Evolutionary conservation across 148 eudicot species (phyloP), one percentile per base, ranked within the genome.

Genomic region (Vaccinium darrowii): DNA sequence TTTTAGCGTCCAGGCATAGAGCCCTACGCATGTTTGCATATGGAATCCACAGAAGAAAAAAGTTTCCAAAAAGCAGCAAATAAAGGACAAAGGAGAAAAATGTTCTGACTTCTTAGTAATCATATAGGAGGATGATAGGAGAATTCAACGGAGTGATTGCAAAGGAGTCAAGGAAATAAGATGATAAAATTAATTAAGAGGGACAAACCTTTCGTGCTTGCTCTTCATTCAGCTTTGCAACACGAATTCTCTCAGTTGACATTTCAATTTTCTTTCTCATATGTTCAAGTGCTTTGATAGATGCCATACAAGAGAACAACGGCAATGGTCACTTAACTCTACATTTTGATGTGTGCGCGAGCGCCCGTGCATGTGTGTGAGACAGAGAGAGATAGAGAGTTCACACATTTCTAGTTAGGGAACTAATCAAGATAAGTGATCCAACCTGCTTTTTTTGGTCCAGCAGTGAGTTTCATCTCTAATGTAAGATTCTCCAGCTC

Each of bases 401-500:
- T 36, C 30, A 76, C 62, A 47, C 25, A 82, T 51, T 74, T 51
- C 75, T 49, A 84, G 39, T 65, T 21, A 21, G 57, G 71, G 54
- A 49, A 84, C 27, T 21, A 3, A 36, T 50, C 33, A 3, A 76
- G 72, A 56, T 5, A 79, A 67, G 47, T 79, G 76, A 60, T 84
- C 84, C 39, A 77, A 96, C 99, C 99, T 86, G 98, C 98, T 86
- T 92, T 94, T 88, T 96, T 96, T 83, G 98, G 97, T 50, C 97
- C 99, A 77, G 99, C 89, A n/a, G 98, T 94, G 85, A 96, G 99
- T 88, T 96, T 96, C 91, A 96, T 85, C 89, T 96, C 99, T 90
- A 96, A 81, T 10, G 88, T 85, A 57, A 94, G 99, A 89, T 92
- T 93, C 81, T 90, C 88, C 76, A 96, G 88, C 90, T 96, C 99